Evolutionary conservation across 1,139 yeast genomes (phyloP).

Genomic region (Yarrowia galli): DNA sequence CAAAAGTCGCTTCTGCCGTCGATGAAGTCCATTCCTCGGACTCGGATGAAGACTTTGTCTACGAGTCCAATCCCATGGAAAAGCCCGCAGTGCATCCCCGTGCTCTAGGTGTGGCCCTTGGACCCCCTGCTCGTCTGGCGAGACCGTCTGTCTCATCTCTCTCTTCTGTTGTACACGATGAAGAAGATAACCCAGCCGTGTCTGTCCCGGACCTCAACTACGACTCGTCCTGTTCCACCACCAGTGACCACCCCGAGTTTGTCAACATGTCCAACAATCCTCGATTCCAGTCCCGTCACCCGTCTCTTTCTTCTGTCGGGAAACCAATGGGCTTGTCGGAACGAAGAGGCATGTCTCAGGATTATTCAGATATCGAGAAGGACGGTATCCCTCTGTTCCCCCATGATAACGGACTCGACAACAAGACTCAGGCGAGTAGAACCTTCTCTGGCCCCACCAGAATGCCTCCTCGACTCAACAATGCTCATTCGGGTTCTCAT

Average conservation of each 20-base stretch:
- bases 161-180: conserved; percentile 24
- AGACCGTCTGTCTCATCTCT: conserved; percentile 36
- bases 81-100: conserved; percentile 48
- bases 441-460: conserved; percentile 23
- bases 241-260: conserved; percentile 30
- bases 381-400: conserved; percentile 31
- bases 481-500: conserved; percentile 27
- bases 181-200: conserved; percentile 21
- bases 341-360: conserved; percentile 27
- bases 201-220: conserved; percentile 32
- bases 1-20: conserved; percentile 90
- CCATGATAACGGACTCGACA: conserved; percentile 15
- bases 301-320: conserved; percentile 45
- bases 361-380: conserved; percentile 32
- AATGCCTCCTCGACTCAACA: conserved; percentile 32
- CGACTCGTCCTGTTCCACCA: conserved; percentile 32
- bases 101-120: conserved; percentile 41
- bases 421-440: conserved; percentile 19
- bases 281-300: conserved; percentile 45
- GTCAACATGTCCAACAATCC: conserved; percentile 40
- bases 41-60: conserved; percentile 92
- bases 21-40: conserved; percentile 88
- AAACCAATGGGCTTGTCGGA: conserved; percentile 5
- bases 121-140: conserved; percentile 48
- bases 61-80: conserved; percentile 63